phyloP scores from a whole-genome alignment of 371 early-diverging fungal genomes.

The Mucor velutinosus region DNA sequence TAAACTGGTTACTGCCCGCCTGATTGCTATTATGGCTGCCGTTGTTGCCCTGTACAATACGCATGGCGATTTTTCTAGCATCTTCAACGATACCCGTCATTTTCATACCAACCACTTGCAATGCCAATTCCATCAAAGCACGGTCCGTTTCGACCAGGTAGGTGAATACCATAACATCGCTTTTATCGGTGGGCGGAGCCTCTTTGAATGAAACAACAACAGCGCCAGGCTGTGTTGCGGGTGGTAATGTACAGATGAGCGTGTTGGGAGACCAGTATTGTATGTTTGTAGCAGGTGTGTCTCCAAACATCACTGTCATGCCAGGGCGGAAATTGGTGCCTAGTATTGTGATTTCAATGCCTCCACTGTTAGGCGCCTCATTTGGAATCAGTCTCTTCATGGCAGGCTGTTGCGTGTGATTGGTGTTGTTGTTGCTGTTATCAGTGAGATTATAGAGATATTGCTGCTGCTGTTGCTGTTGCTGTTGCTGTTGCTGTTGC shows the following conservation, averaged over 20 bases:
- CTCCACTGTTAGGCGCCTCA: slow-evolving; percentile 83
- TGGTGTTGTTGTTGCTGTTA: neutral
- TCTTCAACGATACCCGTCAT: slow-evolving; percentile 81
- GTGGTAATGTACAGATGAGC: slow-evolving; percentile 83
- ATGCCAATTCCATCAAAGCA: slow-evolving; percentile 84
- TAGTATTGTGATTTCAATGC: slow-evolving; percentile 81
- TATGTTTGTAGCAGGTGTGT: slow-evolving; percentile 55
- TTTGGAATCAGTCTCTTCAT: slow-evolving; percentile 70
- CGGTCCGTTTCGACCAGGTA: slow-evolving; percentile 78
- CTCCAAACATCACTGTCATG: slow-evolving; percentile 64
- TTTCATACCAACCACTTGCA: slow-evolving; percentile 85
- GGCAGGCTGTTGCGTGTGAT: slow-evolving; percentile 12
- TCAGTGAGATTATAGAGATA: slow-evolving; percentile 11
- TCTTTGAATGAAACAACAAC: slow-evolving; percentile 81
- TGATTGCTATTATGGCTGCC: neutral
- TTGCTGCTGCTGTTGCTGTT: slow-evolving; percentile 1
- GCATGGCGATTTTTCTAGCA: slow-evolving; percentile 74
- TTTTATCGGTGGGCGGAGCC: slow-evolving; percentile 44
- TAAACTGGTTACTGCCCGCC: neutral
- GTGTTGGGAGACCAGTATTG: slow-evolving; percentile 78
- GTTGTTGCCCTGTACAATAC: slow-evolving; percentile 63
- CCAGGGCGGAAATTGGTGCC: slow-evolving; percentile 78
- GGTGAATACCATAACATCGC: slow-evolving; percentile 62
- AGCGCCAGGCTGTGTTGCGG: slow-evolving; percentile 72
- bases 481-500: slow-evolving; percentile 9